These are phyloP conservation scores for Oxyria digyna DNA, from an alignment of 148 eudicot species.

Conservation along the genomic window DNA sequence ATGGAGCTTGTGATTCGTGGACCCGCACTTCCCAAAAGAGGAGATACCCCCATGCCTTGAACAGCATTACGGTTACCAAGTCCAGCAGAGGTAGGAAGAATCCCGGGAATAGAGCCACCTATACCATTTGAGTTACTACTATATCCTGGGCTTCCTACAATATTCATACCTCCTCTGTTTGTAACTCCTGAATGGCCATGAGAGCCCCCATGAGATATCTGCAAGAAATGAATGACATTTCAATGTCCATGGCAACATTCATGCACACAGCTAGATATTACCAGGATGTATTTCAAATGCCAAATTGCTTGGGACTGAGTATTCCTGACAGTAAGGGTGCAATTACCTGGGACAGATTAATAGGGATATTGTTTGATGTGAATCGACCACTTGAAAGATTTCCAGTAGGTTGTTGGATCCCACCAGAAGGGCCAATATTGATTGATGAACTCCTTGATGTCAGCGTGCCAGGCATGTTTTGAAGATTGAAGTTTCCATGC, in stretches of 20 bases:
- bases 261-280: not conserved
- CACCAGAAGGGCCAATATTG: constrained; percentile 72
- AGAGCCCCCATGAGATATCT: constrained; percentile 82
- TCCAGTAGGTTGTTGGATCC: constrained; percentile 70
- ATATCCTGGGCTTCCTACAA: constrained; percentile 88
- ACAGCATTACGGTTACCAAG: constrained; percentile 79
- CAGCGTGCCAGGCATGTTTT: constrained; percentile 64
- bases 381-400: constrained; percentile 75
- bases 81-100: constrained; percentile 81
- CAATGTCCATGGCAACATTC: not conserved
- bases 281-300: not conserved
- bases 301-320: too few relatives aligned
- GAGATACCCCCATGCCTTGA: constrained; percentile 79
- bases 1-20: constrained; percentile 71
- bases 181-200: constrained; percentile 90
- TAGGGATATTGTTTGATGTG: constrained; percentile 69
- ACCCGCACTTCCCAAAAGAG: constrained; percentile 72
- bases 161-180: constrained; percentile 88
- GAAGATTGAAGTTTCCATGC: constrained; percentile 74
- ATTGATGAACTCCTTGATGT: constrained; percentile 73
- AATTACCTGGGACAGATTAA: constrained; percentile 65
- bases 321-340: not conserved
- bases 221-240: constrained; percentile 10
- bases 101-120: constrained; percentile 95
- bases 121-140: constrained; percentile 60